Evolutionary conservation across 495 filamentous ascomycete species (phyloP).

Genomic region (Aspergillus affinis): DNA sequence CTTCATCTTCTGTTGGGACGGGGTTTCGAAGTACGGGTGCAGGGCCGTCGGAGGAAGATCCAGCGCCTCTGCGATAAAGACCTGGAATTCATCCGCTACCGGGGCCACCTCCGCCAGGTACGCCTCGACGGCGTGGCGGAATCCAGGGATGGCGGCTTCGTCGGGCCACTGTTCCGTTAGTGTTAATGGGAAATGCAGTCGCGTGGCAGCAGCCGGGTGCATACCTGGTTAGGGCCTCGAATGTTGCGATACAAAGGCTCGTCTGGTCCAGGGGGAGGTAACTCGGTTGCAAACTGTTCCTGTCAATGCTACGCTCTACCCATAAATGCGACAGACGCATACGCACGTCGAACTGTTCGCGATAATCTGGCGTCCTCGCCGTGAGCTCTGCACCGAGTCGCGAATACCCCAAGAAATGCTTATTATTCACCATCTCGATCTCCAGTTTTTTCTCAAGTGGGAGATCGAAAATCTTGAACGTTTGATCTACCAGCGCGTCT

Average conservation of each 20-base stretch:
- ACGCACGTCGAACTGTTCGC: constrained; percentile 91
- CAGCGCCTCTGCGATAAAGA: constrained; percentile 84
- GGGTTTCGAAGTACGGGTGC: constrained; percentile 72
- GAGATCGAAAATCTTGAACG: constrained; percentile 76
- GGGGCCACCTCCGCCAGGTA: constrained; percentile 75
- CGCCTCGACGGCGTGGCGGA: constrained; percentile 64
- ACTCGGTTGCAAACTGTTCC: constrained; percentile 55
- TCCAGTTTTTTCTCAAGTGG: constrained; percentile 77
- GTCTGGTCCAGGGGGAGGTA: constrained; percentile 59
- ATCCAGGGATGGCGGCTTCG: constrained; percentile 61
- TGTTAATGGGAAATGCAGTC: background rate
- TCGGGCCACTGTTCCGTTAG: constrained; percentile 70
- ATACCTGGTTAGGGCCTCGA: constrained; percentile 68
- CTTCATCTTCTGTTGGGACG: constrained; percentile 86
- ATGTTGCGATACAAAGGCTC: constrained; percentile 79
- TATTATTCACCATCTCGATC: constrained; percentile 88
- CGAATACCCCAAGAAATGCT: constrained; percentile 57
- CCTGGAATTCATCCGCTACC: constrained; percentile 74
- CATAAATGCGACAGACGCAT: constrained; percentile 20
- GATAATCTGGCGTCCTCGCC: constrained; percentile 40
- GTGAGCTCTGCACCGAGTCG: constrained; percentile 51
- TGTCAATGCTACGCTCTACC: background rate
- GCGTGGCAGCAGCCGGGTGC: background rate
- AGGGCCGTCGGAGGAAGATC: constrained; percentile 72
- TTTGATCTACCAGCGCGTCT: constrained; percentile 65